Evolutionary conservation across 345 rosid species (phyloP).

Genomic region (Microcos paniculata): DNA sequence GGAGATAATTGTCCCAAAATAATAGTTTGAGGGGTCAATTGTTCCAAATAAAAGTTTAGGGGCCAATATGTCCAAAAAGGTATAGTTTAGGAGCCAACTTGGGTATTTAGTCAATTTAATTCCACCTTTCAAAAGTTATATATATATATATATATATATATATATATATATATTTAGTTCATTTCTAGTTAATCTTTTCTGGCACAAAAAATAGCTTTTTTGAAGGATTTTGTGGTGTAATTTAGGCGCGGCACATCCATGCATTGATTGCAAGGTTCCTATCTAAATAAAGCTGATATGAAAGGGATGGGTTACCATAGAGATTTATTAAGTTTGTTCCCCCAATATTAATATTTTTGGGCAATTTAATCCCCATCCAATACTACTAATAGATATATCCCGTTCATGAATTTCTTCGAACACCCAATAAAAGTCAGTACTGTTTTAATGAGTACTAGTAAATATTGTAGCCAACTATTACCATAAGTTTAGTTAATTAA

Average conservation of each 20-base stretch:
- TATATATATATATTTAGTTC: not conserved
- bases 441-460: not conserved
- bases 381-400: not conserved
- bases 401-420: not conserved
- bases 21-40: no score
- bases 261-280: not conserved
- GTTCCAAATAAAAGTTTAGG: no score
- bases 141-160: no score
- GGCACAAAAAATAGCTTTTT: not conserved
- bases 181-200: not conserved
- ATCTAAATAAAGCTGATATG: not conserved
- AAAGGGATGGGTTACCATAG: not conserved
- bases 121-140: no score
- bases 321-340: not conserved
- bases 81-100: no score
- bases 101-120: no score
- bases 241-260: not conserved
- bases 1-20: no score
- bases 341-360: not conserved
- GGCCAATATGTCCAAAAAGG: no score
- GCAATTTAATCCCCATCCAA: not conserved
- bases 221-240: not conserved
- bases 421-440: not conserved
- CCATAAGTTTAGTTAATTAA: no score
- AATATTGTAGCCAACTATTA: no score